Evolutionary conservation across 2,329 filamentous ascomycete species (phyloP), one percentile per base, ranked within the genome.

Genomic region (Talaromyces sp.): DNA sequence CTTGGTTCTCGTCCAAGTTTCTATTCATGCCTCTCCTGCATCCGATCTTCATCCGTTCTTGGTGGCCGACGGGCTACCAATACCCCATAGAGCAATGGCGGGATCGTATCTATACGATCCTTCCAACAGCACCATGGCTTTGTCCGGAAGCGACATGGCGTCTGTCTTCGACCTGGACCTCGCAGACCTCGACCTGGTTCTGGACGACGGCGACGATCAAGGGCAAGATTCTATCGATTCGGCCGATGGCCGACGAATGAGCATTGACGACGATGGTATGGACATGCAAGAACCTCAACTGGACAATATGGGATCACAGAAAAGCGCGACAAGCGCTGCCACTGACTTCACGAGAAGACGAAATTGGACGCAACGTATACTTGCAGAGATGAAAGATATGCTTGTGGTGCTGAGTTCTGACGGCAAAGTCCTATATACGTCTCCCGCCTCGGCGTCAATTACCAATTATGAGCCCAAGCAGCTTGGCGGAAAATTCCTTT

Each of bases 331-430:
- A 42, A 87, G 83, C 75, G 87, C 83, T 7, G 73, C 87, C 67
- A 87, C 85, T 66, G 84, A 88, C 70, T 88, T 88, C 68, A 88
- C 84, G 16, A 87, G 87, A 73, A 79, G 86, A 62, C 78, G 84
- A 64, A 88, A 95, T 72, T 97, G 94, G 94, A 89, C 91, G 16
- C 90, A 93, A 73, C 89, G 91, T 66, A 89, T 96, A 12, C 85
- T 97, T 28, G 91, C 96, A 75, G 93, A 96, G 80, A 81, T 98
- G 68, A 90, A 89, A 72, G 94, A 97, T 75, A 86, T 97, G 68
- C 78, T 96, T 60, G 88, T 96, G 72, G 92, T 98, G 63, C 84
- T 98, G 57, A 92, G 92, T 54, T 86, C 91, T 28, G 88, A 95
- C 69, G 92, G 92, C 42, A 87, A 89, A 66, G 89, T 98, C 68